Percentiles rank a stretch among this genome's conserved stretches.
Evolutionary conservation across 345 rosid species (phyloP).

Genomic region (Camelina laxa): DNA sequence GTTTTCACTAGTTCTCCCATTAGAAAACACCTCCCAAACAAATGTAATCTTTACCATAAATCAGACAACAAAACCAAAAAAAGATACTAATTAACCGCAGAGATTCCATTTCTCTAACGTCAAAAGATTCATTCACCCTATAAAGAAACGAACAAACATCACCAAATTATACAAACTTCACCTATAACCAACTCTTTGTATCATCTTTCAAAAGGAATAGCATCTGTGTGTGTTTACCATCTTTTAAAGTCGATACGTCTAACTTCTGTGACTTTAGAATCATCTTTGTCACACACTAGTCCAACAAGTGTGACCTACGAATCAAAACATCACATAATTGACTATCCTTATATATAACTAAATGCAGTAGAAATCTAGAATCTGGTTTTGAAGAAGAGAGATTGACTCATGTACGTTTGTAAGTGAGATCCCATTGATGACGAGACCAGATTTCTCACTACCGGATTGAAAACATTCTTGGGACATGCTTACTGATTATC

Average conservation of each 20-base stretch:
- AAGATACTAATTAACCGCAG: conserved; percentile 58
- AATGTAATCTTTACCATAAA: neutral
- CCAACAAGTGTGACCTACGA: conserved; percentile 79
- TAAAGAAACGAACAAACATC: conserved; percentile 2
- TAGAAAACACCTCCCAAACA: conserved; percentile 4
- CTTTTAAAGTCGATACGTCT: conserved; percentile 67
- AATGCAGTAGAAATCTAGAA: neutral
- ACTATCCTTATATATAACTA: neutral
- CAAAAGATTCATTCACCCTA: conserved; percentile 79
- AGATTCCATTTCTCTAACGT: conserved; percentile 70
- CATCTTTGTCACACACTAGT: conserved; percentile 62
- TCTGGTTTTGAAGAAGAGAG: neutral
- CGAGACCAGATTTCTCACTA: conserved; percentile 73
- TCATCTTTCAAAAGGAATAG: neutral
- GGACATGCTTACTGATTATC: neutral
- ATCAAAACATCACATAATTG: neutral
- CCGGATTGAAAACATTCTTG: conserved; percentile 68
- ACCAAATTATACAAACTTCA: neutral
- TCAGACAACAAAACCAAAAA: neutral
- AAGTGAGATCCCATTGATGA: conserved; percentile 66
- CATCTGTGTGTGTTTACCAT: conserved; percentile 53
- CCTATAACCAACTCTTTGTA: neutral
- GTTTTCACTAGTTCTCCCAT: conserved; percentile 26
- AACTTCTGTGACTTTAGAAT: conserved; percentile 70
- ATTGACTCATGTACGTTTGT: conserved; percentile 33